Base-by-base conservation (phyloP, 129 eudicot species). In the Flaveria brownii region DNA sequence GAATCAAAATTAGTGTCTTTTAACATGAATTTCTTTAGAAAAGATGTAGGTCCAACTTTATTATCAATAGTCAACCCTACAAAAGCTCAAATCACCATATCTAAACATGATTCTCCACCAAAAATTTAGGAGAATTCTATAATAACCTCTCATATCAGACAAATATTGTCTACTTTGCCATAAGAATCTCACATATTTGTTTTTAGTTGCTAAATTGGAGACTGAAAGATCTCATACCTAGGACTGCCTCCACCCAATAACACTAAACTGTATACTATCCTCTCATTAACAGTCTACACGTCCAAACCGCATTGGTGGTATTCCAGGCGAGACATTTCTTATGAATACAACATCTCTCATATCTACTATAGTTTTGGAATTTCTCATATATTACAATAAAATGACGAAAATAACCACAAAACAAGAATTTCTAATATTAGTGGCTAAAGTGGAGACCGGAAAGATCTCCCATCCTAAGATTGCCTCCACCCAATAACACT, bases 61-160 rank as follows among this genome's bases (percentile, higher is more conserved):
- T 71, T 69, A 1, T 16, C 57, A 54, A 78, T 33, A 76, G 80
- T 76, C 73, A 76, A 76, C 66, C 60, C 36, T 51, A 33, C 9
- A 59, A 70, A 78, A 78, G 63, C 63, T 78, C 71, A 57, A 70
- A 78, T 59, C 76, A 68, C 62, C 81, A 59, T 77, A 78, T 43
- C 77, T 68, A 70, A 46, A 28, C 76, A 78, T 78, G 77, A 70
- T 70, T 73, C 82, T 56, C 54, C 77, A 78, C 73, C 65, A 61
- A 71, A 71, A 60, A 45, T 17, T 59, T n/a, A 70, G 65, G 52
- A 77, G 36, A 68, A 12, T 0, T 42, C 10, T 26, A 57, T 42
- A 57, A 41, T 0, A 12, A 56, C 62, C 62, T 11, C 22, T 52
- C 22, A 2, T 16, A 52, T 2, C 10, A n/a, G 18, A 0, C 22